A percentile compares a stretch with the other conserved stretches of the same genome.
Conservation (phyloP, 2,329 filamentous ascomycete genomes). For the Raffaelea ambrosiae region DNA sequence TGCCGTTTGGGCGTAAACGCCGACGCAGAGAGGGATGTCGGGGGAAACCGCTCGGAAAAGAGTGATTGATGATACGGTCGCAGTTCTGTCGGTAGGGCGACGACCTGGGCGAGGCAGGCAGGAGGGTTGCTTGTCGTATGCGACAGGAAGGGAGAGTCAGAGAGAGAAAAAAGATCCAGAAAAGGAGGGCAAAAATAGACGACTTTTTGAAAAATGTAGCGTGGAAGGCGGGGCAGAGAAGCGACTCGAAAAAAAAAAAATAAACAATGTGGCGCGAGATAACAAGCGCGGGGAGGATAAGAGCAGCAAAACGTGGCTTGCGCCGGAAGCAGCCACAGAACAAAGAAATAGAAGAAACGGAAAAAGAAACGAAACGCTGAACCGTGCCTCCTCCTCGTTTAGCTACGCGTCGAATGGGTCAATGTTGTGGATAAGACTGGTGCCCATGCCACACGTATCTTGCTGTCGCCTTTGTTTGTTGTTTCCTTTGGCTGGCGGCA, state of each 20-base stretch:
- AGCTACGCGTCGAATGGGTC: too few relatives aligned
- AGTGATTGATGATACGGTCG: too few relatives aligned
- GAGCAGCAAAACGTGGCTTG: too few relatives aligned
- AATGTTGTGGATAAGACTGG: too few relatives aligned
- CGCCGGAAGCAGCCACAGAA: neutral
- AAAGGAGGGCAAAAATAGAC: slow-evolving; percentile 1
- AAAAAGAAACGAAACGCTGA: too few relatives aligned
- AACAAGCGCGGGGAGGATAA: neutral
- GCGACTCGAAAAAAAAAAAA: neutral
- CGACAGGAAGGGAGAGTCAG: slow-evolving; percentile 3
- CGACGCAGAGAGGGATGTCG: too few relatives aligned
- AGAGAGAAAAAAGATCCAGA: slow-evolving; percentile 3
- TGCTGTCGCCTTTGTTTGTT: too few relatives aligned
- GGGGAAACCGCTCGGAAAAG: neutral
- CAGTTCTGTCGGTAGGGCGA: neutral
- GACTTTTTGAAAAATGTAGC: slow-evolving; percentile 9
- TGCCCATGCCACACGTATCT: too few relatives aligned
- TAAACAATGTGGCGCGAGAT: neutral
- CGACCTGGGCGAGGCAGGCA: neutral
- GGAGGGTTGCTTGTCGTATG: neutral
- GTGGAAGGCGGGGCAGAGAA: slow-evolving; percentile 12
- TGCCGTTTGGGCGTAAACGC: slow-evolving; percentile 1
- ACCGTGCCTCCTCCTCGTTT: too few relatives aligned
- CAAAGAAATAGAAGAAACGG: too few relatives aligned
- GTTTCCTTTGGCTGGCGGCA: too few relatives aligned